Evolutionary conservation across 768 basidiomycete species (phyloP), one percentile per base, ranked within the genome.

Genomic region (Pleurotus tuoliensis): DNA sequence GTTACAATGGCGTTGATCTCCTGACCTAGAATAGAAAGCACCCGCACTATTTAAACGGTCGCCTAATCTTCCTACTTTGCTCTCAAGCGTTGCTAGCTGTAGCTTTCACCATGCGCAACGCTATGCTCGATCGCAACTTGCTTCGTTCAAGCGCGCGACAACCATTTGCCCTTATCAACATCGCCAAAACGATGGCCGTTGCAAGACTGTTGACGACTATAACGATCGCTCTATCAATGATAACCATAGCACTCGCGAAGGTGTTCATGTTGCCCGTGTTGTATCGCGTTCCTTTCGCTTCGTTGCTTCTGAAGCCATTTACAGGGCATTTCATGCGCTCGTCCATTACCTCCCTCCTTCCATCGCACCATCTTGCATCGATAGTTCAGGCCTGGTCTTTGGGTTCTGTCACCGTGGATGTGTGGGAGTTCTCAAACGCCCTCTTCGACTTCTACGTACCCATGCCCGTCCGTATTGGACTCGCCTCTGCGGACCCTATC

Each of bases 11-110:
- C n/a, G n/a, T 9, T 56, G 7, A 3, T 41, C 37, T 18, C 24
- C n/a, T 44, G 18, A 16, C 30, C 20, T 8, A 4, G 13, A 18
- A 4, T 59, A 90, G 88, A 63, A 90, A 87, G 69, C 87, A 91
- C 58, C 88, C 87, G 0, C 81, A 82, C 60, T 85, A 89, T 63
- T 73, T 90, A 18, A 90, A 90, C 53, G 87, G 87, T 1, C 81
- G 82, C 15, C 70, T 88, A 4, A 59, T 90, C 6, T 88, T 87
- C 64, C 66, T 89, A 15, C 52, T 82, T 22, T 60, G 81, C 47
- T 76, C 82, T 0, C 88, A 90, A 64, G 8, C 75, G 2, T 69
- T 71, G 41, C 63, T 79, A 7, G 81, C 82, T 0, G 43, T 70
- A 5, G 71, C 73, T 2, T 89, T 79, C 59, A 68, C 76, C 1